phyloP scores from a whole-genome alignment of 495 filamentous ascomycete species.

The Melanomma pulvis-pyrius region DNA sequence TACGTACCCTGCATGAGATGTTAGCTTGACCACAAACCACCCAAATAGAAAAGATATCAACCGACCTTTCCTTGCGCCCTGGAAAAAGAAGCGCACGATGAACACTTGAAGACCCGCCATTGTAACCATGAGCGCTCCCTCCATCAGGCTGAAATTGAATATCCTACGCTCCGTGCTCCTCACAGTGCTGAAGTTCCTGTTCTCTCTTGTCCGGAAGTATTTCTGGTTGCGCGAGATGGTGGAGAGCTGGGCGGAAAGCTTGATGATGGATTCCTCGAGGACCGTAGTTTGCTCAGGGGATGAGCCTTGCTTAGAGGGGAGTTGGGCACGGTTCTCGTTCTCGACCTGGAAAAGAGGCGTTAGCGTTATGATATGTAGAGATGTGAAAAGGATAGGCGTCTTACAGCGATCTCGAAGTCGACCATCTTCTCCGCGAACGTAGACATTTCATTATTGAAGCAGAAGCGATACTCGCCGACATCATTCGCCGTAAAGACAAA shows the following conservation, averaged over 20 bases:
- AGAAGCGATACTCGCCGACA: conserved; percentile 92
- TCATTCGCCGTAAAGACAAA: conserved; percentile 97
- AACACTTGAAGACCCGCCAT: conserved; percentile 99
- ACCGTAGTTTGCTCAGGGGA: conserved; percentile 87
- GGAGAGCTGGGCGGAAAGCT: conserved; percentile 90
- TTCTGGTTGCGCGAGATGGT: conserved; percentile 98
- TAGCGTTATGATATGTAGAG: not conserved
- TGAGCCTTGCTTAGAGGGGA: conserved; percentile 89
- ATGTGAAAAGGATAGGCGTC: conserved; percentile 40
- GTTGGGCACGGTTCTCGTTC: conserved; percentile 80
- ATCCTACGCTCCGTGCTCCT: conserved; percentile 93
- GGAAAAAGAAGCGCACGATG: conserved; percentile 98
- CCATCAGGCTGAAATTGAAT: conserved; percentile 95
- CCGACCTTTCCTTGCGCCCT: conserved; percentile 81
- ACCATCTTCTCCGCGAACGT: conserved; percentile 98
- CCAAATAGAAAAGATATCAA: not conserved
- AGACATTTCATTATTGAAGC: conserved; percentile 98
- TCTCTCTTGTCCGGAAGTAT: conserved; percentile 98
- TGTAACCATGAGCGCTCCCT: conserved; percentile 85
- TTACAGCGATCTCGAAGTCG: conserved; percentile 96
- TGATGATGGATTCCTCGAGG: conserved; percentile 94
- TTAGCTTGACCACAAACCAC: not conserved
- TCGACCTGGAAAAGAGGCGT: conserved; percentile 68
- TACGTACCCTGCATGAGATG: no score
- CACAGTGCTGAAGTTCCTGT: conserved; percentile 98